These are phyloP conservation scores for Kwoniella botswanensis DNA, from an alignment of 768 basidiomycete species.

Conservation along the genomic window DNA sequence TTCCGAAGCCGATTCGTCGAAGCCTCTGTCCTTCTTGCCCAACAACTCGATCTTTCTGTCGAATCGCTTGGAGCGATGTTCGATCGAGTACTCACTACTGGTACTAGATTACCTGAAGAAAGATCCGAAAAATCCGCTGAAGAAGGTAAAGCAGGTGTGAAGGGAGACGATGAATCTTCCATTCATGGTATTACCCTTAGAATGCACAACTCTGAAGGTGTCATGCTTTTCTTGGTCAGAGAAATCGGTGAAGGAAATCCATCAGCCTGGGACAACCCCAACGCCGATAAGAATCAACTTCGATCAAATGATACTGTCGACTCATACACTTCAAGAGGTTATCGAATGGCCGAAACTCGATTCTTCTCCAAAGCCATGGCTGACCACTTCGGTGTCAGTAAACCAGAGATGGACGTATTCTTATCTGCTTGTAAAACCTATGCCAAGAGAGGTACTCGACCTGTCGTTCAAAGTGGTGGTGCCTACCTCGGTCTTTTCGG, in stretches of 20 bases:
- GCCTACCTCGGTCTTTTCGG: conserved; percentile 58
- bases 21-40: conserved; percentile 52
- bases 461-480: conserved; percentile 58
- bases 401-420: conserved; percentile 55
- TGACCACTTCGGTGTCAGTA: conserved; percentile 53
- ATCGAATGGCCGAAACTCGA: conserved; percentile 56
- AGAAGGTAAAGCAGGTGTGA: conserved; percentile 23
- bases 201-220: conserved; percentile 52
- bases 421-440: conserved; percentile 58
- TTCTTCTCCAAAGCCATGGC: conserved; percentile 55
- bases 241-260: conserved; percentile 47
- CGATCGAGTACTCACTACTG: conserved; percentile 56
- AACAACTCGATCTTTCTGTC: conserved; percentile 53
- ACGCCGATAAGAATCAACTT: conserved; percentile 27
- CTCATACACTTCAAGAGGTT: conserved; percentile 53
- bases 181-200: conserved; percentile 53
- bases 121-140: conserved; percentile 27
- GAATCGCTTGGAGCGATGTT: conserved; percentile 57
- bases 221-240: conserved; percentile 58
- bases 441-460: conserved; percentile 56
- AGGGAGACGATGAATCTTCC: conserved; percentile 42
- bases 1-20: conserved; percentile 57
- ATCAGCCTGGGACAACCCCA: conserved; percentile 32
- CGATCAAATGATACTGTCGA: conserved; percentile 47
- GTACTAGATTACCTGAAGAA: conserved; percentile 38